Evolutionary conservation across 169 alveolate genomes (phyloP).

Genomic region (Eimeria acervulina): DNA sequence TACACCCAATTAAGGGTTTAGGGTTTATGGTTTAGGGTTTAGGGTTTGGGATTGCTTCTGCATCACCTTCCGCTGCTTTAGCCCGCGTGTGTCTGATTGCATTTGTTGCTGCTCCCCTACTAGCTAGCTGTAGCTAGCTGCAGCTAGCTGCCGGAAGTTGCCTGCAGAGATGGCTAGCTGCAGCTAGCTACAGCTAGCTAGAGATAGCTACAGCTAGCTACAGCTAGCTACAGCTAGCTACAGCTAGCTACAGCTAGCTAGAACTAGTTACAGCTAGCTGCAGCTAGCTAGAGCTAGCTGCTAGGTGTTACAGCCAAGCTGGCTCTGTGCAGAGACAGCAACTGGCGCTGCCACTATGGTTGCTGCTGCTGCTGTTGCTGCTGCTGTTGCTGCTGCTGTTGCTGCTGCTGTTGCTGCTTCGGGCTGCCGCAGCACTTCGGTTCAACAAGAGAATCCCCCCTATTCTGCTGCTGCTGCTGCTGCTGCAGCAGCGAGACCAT

Average conservation of each 20-base stretch:
- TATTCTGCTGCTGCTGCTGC: too few relatives aligned
- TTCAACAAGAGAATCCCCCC: background rate
- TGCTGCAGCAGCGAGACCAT: too few relatives aligned
- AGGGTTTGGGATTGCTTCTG: too few relatives aligned
- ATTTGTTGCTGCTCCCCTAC: too few relatives aligned
- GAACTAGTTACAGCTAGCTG: too few relatives aligned
- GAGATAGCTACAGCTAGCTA: background rate
- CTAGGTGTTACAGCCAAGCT: too few relatives aligned
- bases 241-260: too few relatives aligned
- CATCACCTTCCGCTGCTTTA: too few relatives aligned
- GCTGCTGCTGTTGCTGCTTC: background rate
- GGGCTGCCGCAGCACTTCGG: background rate
- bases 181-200: background rate
- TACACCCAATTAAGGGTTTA: too few relatives aligned
- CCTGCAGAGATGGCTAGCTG: background rate
- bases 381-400: background rate
- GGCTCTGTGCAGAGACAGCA: background rate
- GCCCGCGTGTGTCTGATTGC: too few relatives aligned
- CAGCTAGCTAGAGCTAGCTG: background rate
- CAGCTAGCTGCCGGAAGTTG: conserved; percentile 4
- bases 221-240: background rate
- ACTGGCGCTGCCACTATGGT: background rate
- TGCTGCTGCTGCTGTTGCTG: conserved; percentile 21
- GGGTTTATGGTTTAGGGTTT: too few relatives aligned
- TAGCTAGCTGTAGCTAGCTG: background rate